phyloP scores from a whole-genome alignment of 495 filamentous ascomycete species.

The Lindgomyces ingoldianus region DNA sequence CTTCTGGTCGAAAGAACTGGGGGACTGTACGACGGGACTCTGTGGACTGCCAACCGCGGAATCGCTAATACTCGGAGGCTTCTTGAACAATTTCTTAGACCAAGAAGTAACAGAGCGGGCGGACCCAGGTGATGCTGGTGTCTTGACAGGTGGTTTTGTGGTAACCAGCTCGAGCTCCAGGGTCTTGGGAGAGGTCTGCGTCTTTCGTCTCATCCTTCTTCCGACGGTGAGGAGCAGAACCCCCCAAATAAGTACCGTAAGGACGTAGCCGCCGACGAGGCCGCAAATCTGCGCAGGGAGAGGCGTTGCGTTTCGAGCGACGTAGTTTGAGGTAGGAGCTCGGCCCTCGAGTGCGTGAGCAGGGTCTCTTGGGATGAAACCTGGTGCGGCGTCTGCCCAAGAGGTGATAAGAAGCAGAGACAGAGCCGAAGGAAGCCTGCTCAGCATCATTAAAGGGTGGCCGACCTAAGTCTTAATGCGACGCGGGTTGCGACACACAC shows the following conservation, averaged over 20 bases:
- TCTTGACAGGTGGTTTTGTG: constrained; percentile 51
- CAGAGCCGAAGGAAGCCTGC: constrained; percentile 20
- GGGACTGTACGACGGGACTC: constrained; percentile 48
- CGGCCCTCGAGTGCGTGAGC: constrained; percentile 61
- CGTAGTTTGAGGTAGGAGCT: constrained; percentile 56
- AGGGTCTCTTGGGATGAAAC: constrained; percentile 53
- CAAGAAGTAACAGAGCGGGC: constrained; percentile 48
- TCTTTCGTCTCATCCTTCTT: constrained; percentile 57
- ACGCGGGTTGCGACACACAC: constrained; percentile 31
- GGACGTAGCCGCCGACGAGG: constrained; percentile 76
- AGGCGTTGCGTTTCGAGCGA: constrained; percentile 58
- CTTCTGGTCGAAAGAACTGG: constrained; percentile 69
- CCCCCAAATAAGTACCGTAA: constrained; percentile 69
- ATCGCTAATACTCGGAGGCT: constrained; percentile 38
- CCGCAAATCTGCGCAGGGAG: constrained; percentile 75
- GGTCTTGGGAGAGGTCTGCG: constrained; percentile 54
- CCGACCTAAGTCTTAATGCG: constrained; percentile 3
- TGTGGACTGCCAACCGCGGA: constrained; percentile 42
- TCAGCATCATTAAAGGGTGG: constrained; percentile 23
- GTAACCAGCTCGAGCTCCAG: constrained; percentile 61
- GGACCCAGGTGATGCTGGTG: constrained; percentile 40
- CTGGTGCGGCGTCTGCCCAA: constrained; percentile 7
- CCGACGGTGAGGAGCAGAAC: constrained; percentile 66
- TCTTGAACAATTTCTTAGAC: constrained; percentile 41
- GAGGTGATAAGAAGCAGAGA: constrained; percentile 5